These are phyloP conservation scores for Diaporthe ampelina DNA, from an alignment of 2,329 filamentous ascomycete genomes.

Conservation along the genomic window DNA sequence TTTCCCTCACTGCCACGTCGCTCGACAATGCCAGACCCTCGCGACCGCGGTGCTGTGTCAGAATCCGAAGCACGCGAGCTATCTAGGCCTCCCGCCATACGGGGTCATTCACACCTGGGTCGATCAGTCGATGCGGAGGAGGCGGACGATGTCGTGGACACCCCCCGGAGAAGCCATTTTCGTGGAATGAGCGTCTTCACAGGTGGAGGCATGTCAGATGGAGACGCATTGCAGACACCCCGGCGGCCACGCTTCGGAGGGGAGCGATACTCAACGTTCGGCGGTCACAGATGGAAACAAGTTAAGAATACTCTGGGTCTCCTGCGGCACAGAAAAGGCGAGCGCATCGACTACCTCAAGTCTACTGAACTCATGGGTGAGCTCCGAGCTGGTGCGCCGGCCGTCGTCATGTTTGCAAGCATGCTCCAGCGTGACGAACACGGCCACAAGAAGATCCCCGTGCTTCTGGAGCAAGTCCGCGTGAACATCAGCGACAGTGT, in stretches of 20 bases:
- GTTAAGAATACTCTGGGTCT: slow-evolving; percentile 90
- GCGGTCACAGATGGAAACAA: slow-evolving; percentile 90
- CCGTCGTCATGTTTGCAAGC: slow-evolving; percentile 92
- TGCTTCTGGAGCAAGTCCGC: slow-evolving; percentile 94
- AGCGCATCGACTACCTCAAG: slow-evolving; percentile 93
- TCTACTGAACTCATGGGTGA: slow-evolving; percentile 98
- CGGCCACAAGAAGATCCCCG: slow-evolving; percentile 93
- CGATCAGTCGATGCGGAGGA: slow-evolving; percentile 63
- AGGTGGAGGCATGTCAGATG: slow-evolving; percentile 73
- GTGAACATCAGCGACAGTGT: slow-evolving; percentile 86
- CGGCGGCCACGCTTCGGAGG: slow-evolving; percentile 70
- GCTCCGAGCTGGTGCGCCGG: slow-evolving; percentile 90
- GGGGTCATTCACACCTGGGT: slow-evolving; percentile 38
- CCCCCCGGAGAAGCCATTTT: slow-evolving; percentile 64
- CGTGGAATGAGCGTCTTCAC: slow-evolving; percentile 76
- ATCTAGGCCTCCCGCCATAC: slow-evolving; percentile 30
- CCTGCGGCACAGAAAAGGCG: slow-evolving; percentile 84
- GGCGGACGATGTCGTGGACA: slow-evolving; percentile 54
- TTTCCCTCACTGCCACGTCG: slow-evolving; percentile 73
- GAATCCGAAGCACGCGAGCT: slow-evolving; percentile 80
- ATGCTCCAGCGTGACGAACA: slow-evolving; percentile 99
- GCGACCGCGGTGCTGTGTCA: slow-evolving; percentile 75
- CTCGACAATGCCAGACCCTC: slow-evolving; percentile 74
- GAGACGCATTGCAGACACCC: slow-evolving; percentile 67
- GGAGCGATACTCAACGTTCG: slow-evolving; percentile 80